Base-by-base conservation (phyloP, 495 filamentous ascomycete genomes). In the Lindgomyces ingoldianus region DNA sequence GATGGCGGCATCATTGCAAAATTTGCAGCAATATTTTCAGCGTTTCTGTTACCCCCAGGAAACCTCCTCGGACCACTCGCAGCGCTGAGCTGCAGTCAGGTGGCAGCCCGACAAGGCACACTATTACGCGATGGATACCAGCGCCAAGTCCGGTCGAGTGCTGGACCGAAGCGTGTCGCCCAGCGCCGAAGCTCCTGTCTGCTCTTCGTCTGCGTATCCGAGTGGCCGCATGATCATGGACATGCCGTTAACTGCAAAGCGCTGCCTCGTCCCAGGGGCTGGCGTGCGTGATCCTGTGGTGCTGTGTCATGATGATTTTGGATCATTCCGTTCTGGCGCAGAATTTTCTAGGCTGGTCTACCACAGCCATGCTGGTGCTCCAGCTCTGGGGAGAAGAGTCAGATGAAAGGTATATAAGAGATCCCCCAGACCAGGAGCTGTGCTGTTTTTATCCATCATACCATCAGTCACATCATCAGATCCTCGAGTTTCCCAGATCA, bases 181-280 rank as follows among this genome's bases (percentile, higher is more conserved):
- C 36, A 49, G 41, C 4, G 24, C 56, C 56, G 56, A 59, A 3
- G 56, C 33, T 14, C 14, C 33, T 14, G 27, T n/a, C n/a, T n/a
- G n/a, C 29, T 12, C 50, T 50, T 57, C 61, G 39, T 21, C 39
- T 57, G 50, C 51, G 50, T 26, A 26, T 48, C 24, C 29, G 18
- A n/a, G 36, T 24, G 24, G 14, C 4, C 64, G 48, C 64, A 67
- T 64, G 65, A 69, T 64, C 65, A 61, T 8, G 55, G 24, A 42
- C 27, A 36, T 60, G 62, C 54, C 53, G 69, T 71, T 71, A 73
- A 73, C 71, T 71, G 71, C 65, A 71, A 73, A 68, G 71, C 56
- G 57, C 41, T 27, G 36, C 18, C 3, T 18, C 11, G 29, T 4
- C 21, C 42, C 42, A 33, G 59, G 46, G 29, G 22, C 61, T 30